Conservation (phyloP, 2,329 filamentous ascomycete genomes). For the Colletotrichum sp. region DNA sequence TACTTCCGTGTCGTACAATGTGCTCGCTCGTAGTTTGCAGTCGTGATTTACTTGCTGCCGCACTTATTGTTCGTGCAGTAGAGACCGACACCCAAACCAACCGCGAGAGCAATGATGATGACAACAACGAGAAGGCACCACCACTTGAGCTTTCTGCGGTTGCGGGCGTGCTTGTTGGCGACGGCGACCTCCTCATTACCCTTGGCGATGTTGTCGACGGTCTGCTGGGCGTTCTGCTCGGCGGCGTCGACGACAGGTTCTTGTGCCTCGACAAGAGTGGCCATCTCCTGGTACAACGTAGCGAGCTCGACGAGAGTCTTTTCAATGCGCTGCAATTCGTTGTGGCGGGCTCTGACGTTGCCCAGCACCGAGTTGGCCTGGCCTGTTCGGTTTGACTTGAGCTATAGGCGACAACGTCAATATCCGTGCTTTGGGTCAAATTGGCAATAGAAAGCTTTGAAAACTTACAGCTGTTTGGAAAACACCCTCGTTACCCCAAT, state of each 20-base stretch:
- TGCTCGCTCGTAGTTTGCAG: not conserved
- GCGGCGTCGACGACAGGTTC: constrained; percentile 66
- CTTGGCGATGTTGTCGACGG: constrained; percentile 69
- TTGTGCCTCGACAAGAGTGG: constrained; percentile 75
- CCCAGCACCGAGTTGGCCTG: constrained; percentile 77
- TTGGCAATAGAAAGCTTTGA: not conserved
- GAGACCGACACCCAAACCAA: constrained; percentile 54
- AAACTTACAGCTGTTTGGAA: constrained; percentile 79
- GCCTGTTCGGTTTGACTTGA: constrained; percentile 75
- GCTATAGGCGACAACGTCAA: constrained; percentile 47
- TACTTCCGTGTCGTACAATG: not conserved
- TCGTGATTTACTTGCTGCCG: not conserved
- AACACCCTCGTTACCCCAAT: constrained; percentile 80
- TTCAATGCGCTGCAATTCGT: constrained; percentile 83
- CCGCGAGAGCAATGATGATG: constrained; percentile 58
- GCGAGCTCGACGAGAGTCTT: constrained; percentile 74
- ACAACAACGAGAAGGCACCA: constrained; percentile 73
- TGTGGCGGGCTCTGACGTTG: constrained; percentile 81
- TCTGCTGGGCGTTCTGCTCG: constrained; percentile 70
- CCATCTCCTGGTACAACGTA: constrained; percentile 75
- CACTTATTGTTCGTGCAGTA: not conserved
- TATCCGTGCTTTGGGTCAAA: not conserved
- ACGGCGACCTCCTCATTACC: constrained; percentile 73
- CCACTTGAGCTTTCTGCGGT: constrained; percentile 81
- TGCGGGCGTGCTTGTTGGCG: constrained; percentile 70